A percentile compares a stretch with the other conserved stretches of the same genome.
phyloP scores from a whole-genome alignment of 2,329 filamentous ascomycete genomes.

The Macrophomina phaseolina region DNA sequence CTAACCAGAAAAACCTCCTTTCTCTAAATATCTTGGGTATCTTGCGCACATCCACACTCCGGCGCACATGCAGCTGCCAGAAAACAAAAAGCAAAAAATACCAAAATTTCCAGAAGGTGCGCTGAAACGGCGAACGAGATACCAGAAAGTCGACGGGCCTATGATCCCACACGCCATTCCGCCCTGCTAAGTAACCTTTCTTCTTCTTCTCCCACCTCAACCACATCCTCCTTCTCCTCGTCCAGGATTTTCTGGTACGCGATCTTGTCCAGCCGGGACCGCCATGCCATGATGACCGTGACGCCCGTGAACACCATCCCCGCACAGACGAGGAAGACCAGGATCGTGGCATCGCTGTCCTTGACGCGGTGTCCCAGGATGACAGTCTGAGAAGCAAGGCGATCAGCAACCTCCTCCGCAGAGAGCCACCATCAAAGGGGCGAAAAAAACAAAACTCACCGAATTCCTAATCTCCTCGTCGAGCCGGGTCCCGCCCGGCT shows the following conservation, averaged over 20 bases:
- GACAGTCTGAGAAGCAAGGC: not conserved
- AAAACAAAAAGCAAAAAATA: not conserved
- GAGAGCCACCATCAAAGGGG: not conserved
- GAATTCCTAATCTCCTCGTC: slow-evolving; percentile 18
- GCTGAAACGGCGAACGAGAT: not conserved
- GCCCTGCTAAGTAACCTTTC: not conserved
- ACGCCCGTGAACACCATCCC: slow-evolving; percentile 3
- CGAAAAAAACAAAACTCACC: not conserved
- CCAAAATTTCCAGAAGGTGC: not conserved
- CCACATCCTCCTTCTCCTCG: slow-evolving; percentile 19
- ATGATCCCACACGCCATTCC: not conserved
- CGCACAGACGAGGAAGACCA: slow-evolving; percentile 12
- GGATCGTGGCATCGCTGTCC: slow-evolving; percentile 6
- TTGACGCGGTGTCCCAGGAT: slow-evolving; percentile 8
- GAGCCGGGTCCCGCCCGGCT: slow-evolving; percentile 4
- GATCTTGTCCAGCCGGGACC: slow-evolving; percentile 1
- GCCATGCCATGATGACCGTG: slow-evolving; percentile 5
- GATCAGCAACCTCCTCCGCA: not conserved
- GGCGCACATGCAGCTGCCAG: too few relatives aligned
- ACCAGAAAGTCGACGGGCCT: not conserved
- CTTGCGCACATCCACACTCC: not conserved
- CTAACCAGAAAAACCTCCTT: not conserved
- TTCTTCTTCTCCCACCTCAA: slow-evolving; percentile 22
- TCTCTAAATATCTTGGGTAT: slow-evolving; percentile 3
- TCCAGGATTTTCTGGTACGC: slow-evolving; percentile 17